Percentiles rank a stretch among this genome's conserved stretches.
Evolutionary conservation across 352 stramenopile genomes (phyloP).

Genomic region (Blastocystis sp.): DNA sequence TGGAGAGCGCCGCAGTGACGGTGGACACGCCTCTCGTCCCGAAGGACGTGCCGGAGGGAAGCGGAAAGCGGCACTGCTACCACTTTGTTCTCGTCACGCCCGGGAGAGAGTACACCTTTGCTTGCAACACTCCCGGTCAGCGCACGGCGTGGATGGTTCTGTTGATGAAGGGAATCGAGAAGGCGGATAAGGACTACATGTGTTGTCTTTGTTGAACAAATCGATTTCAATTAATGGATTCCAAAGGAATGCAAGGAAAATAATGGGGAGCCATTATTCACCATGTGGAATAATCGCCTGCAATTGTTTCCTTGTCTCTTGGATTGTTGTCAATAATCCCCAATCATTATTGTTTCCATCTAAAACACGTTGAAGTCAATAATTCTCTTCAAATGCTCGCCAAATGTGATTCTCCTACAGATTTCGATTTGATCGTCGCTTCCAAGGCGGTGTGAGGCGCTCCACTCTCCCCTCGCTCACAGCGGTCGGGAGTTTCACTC

Average conservation of each 20-base stretch:
- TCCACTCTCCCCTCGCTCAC: too few relatives aligned
- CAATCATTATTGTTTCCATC: not conserved
- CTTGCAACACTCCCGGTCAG: conserved; percentile 13
- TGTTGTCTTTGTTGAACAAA: not conserved
- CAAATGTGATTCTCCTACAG: too few relatives aligned
- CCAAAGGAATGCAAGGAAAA: not conserved
- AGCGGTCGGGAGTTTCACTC: too few relatives aligned
- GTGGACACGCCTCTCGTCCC: not conserved
- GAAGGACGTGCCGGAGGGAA: not conserved
- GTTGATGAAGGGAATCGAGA: conserved; percentile 4
- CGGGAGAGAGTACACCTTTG: not conserved
- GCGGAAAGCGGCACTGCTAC: not conserved
- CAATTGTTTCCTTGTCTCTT: not conserved
- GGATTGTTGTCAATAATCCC: not conserved
- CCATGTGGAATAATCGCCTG: not conserved
- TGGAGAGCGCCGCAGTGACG: not conserved
- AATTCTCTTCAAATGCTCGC: too few relatives aligned
- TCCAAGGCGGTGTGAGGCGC: too few relatives aligned
- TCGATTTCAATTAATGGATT: not conserved
- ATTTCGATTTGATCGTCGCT: too few relatives aligned
- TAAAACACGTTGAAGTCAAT: too few relatives aligned
- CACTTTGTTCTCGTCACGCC: conserved; percentile 17
- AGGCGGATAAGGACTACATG: conserved; percentile 3
- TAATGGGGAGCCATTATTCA: not conserved
- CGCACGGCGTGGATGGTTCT: conserved; percentile 6